A percentile compares a stretch with the other conserved stretches of the same genome.
These are phyloP conservation scores for Colletotrichum graminicola DNA, from an alignment of 2,329 filamentous ascomycete species.

Conservation along the genomic window DNA sequence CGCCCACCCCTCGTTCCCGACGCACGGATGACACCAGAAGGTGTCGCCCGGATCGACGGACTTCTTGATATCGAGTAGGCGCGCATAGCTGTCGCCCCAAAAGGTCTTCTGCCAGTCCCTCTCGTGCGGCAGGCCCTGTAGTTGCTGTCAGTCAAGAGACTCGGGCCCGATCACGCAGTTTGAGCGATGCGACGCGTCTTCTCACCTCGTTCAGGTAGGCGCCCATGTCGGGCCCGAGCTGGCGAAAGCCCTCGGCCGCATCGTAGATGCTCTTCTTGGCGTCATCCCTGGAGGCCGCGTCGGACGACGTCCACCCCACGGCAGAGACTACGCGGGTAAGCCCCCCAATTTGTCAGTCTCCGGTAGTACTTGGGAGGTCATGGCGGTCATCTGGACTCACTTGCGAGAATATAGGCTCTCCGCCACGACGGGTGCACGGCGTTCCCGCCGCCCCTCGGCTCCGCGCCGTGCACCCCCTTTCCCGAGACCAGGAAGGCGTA, in stretches of 20 bases:
- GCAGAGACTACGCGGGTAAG: conserved; percentile 46
- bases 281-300: conserved; percentile 47
- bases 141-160: background rate
- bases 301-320: conserved; percentile 49
- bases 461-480: conserved; percentile 58
- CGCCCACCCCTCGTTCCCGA: conserved; percentile 36
- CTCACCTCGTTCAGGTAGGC: conserved; percentile 40
- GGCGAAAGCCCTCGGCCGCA: conserved; percentile 51
- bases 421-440: conserved; percentile 64
- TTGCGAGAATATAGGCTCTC: conserved; percentile 51
- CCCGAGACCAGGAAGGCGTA: conserved; percentile 58
- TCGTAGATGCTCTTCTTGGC: conserved; percentile 47
- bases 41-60: conserved; percentile 32
- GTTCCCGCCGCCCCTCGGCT: conserved; percentile 60
- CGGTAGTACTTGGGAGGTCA: background rate
- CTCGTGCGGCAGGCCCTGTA: conserved; percentile 34
- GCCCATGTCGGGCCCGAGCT: conserved; percentile 29
- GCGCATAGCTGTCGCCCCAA: conserved; percentile 39
- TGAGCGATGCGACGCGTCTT: conserved; percentile 27
- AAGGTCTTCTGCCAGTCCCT: conserved; percentile 39
- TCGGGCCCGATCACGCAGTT: no score
- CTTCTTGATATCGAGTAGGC: conserved; percentile 36
- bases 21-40: conserved; percentile 36
- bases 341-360: conserved; percentile 5
- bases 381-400: conserved; percentile 49